These are phyloP conservation scores for Niebla homalea DNA, from an alignment of 495 filamentous ascomycete species.

Conservation along the genomic window DNA sequence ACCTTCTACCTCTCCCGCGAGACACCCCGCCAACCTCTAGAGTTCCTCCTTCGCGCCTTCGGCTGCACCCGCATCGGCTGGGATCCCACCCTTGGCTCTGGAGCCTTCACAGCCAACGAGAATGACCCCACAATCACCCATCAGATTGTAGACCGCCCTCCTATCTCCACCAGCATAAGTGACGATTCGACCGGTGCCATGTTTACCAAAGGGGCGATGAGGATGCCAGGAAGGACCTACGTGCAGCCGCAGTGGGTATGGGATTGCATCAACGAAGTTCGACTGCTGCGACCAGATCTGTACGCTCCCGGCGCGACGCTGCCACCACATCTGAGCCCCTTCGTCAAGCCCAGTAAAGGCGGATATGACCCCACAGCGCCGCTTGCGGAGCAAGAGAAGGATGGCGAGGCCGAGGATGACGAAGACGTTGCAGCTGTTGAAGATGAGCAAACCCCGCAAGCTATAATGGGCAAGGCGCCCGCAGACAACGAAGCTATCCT, in stretches of 20 bases:
- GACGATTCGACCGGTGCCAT: slow-evolving; percentile 49
- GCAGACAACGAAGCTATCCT: slow-evolving; percentile 26
- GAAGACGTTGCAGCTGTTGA: slow-evolving; percentile 47
- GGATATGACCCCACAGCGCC: slow-evolving; percentile 78
- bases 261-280: slow-evolving; percentile 86
- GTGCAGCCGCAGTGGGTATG: slow-evolving; percentile 97
- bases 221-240: slow-evolving; percentile 80
- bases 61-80: slow-evolving; percentile 94
- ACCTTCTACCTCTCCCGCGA: slow-evolving; percentile 91
- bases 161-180: slow-evolving; percentile 26
- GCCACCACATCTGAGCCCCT: slow-evolving; percentile 90
- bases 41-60: slow-evolving; percentile 88
- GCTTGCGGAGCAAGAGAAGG: slow-evolving; percentile 61
- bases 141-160: slow-evolving; percentile 84
- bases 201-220: slow-evolving; percentile 25
- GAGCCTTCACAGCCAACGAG: slow-evolving; percentile 82
- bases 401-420: slow-evolving; percentile 64
- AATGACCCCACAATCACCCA: slow-evolving; percentile 80
- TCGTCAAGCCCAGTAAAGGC: slow-evolving; percentile 74
- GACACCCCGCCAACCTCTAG: slow-evolving; percentile 76
- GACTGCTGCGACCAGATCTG: slow-evolving; percentile 71
- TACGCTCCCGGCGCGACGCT: slow-evolving; percentile 82
- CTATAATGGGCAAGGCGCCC: slow-evolving; percentile 34
- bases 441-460: slow-evolving; percentile 40
- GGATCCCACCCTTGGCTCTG: slow-evolving; percentile 79